Evolutionary conservation across 257 asterid species (phyloP).

Genomic region (Nicotiana knightiana): DNA sequence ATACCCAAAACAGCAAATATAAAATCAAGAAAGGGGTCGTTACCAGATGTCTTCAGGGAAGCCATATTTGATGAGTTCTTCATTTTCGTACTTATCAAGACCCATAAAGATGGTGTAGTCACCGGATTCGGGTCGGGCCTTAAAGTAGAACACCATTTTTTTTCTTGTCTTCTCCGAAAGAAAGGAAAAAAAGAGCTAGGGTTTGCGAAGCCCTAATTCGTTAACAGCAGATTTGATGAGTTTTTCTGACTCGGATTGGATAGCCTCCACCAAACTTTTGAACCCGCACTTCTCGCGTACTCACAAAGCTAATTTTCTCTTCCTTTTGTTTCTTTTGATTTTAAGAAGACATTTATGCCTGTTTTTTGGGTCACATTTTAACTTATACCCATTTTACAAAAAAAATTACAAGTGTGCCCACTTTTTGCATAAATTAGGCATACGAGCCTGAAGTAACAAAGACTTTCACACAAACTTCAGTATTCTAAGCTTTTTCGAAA

Average conservation of each 20-base stretch:
- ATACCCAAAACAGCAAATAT: neutral
- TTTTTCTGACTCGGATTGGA: neutral
- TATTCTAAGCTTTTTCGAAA: no score
- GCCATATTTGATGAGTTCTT: constrained; percentile 95
- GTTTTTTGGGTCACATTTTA: no score
- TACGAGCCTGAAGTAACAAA: no score
- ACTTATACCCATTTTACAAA: no score
- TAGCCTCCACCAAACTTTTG: neutral
- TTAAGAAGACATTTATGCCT: no score
- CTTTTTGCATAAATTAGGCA: no score
- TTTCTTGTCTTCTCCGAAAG: neutral
- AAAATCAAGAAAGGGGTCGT: neutral
- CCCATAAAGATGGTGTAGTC: constrained; percentile 97
- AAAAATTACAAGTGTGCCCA: no score
- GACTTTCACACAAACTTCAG: no score
- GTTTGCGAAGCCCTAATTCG: constrained; percentile 6
- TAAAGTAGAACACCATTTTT: constrained; percentile 90
- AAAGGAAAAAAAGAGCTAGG: neutral
- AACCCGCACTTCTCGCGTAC: constrained; percentile 3
- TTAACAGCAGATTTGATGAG: neutral
- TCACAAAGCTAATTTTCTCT: neutral
- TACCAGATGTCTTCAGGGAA: constrained; percentile 89
- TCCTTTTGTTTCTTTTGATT: neutral
- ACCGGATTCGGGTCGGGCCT: constrained; percentile 83
- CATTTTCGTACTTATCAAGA: constrained; percentile 83